phyloP scores from a whole-genome alignment of 768 basidiomycete genomes.

The Mycena rosella region DNA sequence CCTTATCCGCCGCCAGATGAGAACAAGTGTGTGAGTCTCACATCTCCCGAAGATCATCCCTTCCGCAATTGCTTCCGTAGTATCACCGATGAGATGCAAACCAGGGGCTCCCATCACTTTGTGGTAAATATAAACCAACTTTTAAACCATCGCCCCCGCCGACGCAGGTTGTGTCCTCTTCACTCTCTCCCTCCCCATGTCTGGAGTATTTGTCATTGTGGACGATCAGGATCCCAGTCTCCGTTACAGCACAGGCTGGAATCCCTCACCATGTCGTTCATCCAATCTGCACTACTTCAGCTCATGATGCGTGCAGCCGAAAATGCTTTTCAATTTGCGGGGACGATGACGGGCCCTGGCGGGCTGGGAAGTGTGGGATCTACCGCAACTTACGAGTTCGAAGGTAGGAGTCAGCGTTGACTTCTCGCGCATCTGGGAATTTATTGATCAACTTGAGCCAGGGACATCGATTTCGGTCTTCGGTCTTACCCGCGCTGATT shows the following conservation, averaged over 20 bases:
- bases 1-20: too few species aligned
- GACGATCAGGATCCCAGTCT: conserved; percentile 10
- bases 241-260: not conserved
- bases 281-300: not conserved
- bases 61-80: too few species aligned
- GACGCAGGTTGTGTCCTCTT: too few species aligned
- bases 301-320: not conserved
- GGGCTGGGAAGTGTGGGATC: not conserved
- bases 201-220: conserved; percentile 5
- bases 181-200: not conserved
- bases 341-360: too few species aligned
- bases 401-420: not conserved
- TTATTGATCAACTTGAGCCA: not conserved
- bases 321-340: not conserved
- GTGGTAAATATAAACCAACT: too few species aligned
- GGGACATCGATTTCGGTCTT: conserved; percentile 21
- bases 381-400: not conserved
- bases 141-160: too few species aligned
- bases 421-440: not conserved
- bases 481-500: not conserved
- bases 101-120: too few species aligned
- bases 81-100: too few species aligned
- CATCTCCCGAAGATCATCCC: too few species aligned
- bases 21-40: too few species aligned
- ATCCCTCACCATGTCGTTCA: not conserved